Evolutionary conservation across 2,329 filamentous ascomycete genomes (phyloP).

Genomic region (Orbilia ellipsospora): DNA sequence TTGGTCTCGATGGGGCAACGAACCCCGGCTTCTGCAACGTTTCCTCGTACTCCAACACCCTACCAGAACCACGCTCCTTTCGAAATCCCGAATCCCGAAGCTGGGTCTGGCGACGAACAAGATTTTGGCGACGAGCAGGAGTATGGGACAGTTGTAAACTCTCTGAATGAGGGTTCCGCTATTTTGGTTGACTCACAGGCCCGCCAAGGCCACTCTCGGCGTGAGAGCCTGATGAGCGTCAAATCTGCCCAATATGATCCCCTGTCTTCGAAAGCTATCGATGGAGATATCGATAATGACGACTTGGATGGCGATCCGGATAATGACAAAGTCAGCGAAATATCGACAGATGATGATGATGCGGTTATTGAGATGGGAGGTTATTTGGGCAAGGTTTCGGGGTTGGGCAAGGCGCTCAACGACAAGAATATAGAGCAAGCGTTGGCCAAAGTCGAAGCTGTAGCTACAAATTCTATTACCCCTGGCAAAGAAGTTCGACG

Average conservation of each 20-base stretch:
- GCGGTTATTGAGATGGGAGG: constrained; percentile 49
- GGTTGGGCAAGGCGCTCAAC: constrained; percentile 48
- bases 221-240: constrained; percentile 50
- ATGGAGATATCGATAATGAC: constrained; percentile 40
- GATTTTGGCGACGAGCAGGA: constrained; percentile 39
- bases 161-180: constrained; percentile 43
- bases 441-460: constrained; percentile 32
- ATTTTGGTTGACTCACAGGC: constrained; percentile 43
- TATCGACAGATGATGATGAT: constrained; percentile 53
- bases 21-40: constrained; percentile 42
- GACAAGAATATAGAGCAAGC: constrained; percentile 49
- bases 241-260: constrained; percentile 47
- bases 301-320: constrained; percentile 35
- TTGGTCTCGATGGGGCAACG: constrained; percentile 42
- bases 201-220: constrained; percentile 40
- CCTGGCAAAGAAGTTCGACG: constrained; percentile 39
- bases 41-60: constrained; percentile 26
- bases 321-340: constrained; percentile 50
- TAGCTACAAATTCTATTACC: constrained; percentile 22
- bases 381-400: constrained; percentile 54
- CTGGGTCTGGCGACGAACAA: constrained; percentile 33
- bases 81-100: constrained; percentile 35
- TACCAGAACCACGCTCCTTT: constrained; percentile 43
- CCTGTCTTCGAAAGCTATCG: constrained; percentile 25
- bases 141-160: constrained; percentile 41